Conservation (phyloP, 176 grass and related monocot species). For the Oryza brachyantha region DNA sequence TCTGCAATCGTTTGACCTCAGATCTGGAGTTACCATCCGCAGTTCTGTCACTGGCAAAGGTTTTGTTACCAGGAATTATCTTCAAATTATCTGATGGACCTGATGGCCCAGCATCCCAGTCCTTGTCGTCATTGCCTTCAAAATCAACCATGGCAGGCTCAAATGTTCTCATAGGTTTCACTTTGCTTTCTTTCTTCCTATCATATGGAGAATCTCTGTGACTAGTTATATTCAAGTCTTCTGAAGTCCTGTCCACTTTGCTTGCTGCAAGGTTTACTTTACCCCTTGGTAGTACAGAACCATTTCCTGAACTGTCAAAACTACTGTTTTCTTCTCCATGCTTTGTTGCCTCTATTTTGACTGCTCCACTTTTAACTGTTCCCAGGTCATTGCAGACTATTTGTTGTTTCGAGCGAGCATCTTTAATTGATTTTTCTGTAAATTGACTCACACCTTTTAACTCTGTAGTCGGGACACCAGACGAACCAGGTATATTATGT, state of each 20-base stretch:
- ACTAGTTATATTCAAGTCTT: conserved; percentile 31
- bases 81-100: conserved; percentile 35
- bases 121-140: conserved; percentile 36
- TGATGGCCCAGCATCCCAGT: conserved; percentile 31
- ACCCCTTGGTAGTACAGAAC: not conserved
- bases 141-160: conserved; percentile 42
- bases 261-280: conserved; percentile 40
- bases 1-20: conserved; percentile 39
- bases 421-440: conserved; percentile 33
- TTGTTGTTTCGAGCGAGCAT: conserved; percentile 1
- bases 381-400: conserved; percentile 20
- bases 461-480: conserved; percentile 2
- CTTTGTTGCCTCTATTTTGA: conserved; percentile 36
- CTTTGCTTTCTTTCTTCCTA: conserved; percentile 52
- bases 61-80: conserved; percentile 33
- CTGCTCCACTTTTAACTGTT: conserved; percentile 30
- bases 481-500: conserved; percentile 7
- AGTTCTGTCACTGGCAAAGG: conserved; percentile 4
- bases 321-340: conserved; percentile 31
- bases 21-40: conserved; percentile 23
- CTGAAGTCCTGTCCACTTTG: conserved; percentile 29
- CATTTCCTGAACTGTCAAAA: conserved; percentile 36
- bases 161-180: conserved; percentile 30
- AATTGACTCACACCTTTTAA: conserved; percentile 14
- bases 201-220: conserved; percentile 33